Conservation (phyloP, 106 monocot species). For the Phalaenopsis equestris region DNA sequence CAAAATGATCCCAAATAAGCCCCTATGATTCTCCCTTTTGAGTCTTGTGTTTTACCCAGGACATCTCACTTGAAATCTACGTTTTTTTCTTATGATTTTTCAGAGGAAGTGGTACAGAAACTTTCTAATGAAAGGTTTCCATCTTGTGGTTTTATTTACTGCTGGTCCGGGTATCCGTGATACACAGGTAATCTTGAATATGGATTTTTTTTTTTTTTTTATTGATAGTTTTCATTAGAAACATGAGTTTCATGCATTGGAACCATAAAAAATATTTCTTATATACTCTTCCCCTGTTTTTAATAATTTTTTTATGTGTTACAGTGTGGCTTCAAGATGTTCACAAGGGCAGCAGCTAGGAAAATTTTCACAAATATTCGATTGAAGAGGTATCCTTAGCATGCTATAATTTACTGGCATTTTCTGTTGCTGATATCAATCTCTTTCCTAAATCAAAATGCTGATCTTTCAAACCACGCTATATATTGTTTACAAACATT, state of each 20-base stretch:
- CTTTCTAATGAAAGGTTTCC: slow-evolving; percentile 98
- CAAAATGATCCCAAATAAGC: too few relatives aligned
- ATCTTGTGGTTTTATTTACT: slow-evolving; percentile 80
- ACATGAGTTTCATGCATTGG: not conserved
- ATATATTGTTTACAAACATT: not conserved
- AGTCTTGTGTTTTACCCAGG: not conserved
- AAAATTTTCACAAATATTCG: slow-evolving; percentile 88
- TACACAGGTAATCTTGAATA: slow-evolving; percentile 61
- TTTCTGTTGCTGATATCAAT: not conserved
- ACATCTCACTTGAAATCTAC: not conserved
- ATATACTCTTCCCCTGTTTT: not conserved
- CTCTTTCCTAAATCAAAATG: not conserved
- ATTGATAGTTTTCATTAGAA: not conserved
- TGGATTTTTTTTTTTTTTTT: not conserved
- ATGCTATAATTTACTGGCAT: not conserved
- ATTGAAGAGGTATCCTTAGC: slow-evolving; percentile 64
- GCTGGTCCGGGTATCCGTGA: slow-evolving; percentile 95
- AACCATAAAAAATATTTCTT: not conserved
- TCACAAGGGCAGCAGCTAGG: slow-evolving; percentile 81
- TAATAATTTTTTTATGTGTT: slow-evolving; percentile 10
- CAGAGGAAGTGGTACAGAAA: slow-evolving; percentile 98
- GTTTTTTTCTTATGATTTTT: slow-evolving; percentile 16
- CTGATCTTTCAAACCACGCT: not conserved
- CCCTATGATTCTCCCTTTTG: not conserved
- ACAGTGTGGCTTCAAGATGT: slow-evolving; percentile 99